Conservation (phyloP, 164 flowering plant species). For the Liquidambar formosana region DNA sequence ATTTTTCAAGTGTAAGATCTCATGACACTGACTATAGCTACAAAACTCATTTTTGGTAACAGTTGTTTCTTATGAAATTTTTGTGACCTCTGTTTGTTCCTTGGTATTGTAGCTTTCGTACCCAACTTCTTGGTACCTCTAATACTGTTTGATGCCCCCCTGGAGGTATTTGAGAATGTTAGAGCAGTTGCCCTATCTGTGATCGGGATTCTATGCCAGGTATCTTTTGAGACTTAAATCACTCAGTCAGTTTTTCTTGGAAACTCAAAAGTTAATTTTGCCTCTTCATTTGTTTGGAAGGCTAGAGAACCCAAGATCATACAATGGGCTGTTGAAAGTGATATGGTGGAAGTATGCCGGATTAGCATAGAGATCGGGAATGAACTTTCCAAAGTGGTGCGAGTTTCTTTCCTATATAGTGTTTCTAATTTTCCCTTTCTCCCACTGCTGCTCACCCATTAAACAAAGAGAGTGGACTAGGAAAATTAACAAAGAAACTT, state of each 20-base stretch:
- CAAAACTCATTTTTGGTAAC: not conserved
- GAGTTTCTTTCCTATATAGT: not conserved
- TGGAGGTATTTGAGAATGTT: slow-evolving; percentile 33
- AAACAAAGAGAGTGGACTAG: not conserved
- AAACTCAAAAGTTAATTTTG: not conserved
- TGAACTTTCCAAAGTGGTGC: slow-evolving; percentile 51
- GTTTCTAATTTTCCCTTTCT: not conserved
- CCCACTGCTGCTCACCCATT: not conserved
- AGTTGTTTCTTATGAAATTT: not conserved
- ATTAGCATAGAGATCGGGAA: slow-evolving; percentile 31
- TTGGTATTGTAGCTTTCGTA: slow-evolving; percentile 28
- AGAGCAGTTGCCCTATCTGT: slow-evolving; percentile 48
- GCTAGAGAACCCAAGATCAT: slow-evolving; percentile 37
- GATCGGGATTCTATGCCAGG: slow-evolving; percentile 52
- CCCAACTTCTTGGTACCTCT: slow-evolving; percentile 42
- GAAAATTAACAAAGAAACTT: not conserved
- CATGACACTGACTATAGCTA: not conserved
- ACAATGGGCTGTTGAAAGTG: slow-evolving; percentile 40
- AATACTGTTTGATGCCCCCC: slow-evolving; percentile 23
- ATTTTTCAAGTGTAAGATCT: slow-evolving; percentile 34
- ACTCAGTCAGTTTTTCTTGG: not conserved
- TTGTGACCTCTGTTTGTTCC: not conserved
- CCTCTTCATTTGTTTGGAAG: slow-evolving; percentile 15
- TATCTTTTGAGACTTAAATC: slow-evolving; percentile 8
- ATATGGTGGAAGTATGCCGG: slow-evolving; percentile 34